A percentile compares a stretch with the other conserved stretches of the same genome.
These are phyloP conservation scores for Kwoniella botswanensis DNA, from an alignment of 768 basidiomycete genomes.

Conservation along the genomic window DNA sequence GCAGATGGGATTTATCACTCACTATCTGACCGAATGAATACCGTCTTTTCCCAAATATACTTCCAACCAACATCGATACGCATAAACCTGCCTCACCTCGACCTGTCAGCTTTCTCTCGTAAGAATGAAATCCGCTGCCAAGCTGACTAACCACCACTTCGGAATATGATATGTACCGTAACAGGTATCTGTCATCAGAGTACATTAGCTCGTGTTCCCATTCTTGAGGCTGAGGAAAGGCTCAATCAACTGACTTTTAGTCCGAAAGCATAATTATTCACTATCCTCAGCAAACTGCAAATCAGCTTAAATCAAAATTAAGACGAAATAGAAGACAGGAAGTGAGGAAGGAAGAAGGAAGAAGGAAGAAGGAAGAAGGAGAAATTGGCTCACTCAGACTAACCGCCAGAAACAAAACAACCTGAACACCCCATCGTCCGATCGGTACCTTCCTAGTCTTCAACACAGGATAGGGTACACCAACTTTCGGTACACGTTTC, in stretches of 20 bases:
- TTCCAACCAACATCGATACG: conserved; percentile 77
- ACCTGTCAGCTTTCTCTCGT: not conserved
- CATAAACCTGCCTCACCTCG: conserved; percentile 65
- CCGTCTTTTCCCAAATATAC: conserved; percentile 65
- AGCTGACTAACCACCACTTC: conserved; percentile 70
- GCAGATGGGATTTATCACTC: conserved; percentile 40
- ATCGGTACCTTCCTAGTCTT: conserved; percentile 74
- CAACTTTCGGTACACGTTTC: conserved; percentile 56
- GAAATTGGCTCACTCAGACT: conserved; percentile 60
- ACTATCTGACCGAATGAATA: conserved; percentile 69
- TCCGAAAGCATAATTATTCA: conserved; percentile 81
- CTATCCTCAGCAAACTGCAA: conserved; percentile 24
- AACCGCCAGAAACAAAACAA: conserved; percentile 69
- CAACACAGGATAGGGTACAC: conserved; percentile 5
- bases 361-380: not conserved
- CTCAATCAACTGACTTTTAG: conserved; percentile 42
- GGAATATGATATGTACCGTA: conserved; percentile 80
- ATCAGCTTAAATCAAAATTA: not conserved
- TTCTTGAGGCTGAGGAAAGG: too few relatives aligned
- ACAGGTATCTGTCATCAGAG: conserved; percentile 67
- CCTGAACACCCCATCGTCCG: conserved; percentile 71
- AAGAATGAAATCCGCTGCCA: not conserved
- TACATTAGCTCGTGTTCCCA: not conserved
- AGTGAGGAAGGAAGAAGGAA: not conserved
- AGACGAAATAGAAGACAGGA: not conserved